Evolutionary conservation across 768 basidiomycete genomes (phyloP).

Genomic region (Leccinum uliginosum): DNA sequence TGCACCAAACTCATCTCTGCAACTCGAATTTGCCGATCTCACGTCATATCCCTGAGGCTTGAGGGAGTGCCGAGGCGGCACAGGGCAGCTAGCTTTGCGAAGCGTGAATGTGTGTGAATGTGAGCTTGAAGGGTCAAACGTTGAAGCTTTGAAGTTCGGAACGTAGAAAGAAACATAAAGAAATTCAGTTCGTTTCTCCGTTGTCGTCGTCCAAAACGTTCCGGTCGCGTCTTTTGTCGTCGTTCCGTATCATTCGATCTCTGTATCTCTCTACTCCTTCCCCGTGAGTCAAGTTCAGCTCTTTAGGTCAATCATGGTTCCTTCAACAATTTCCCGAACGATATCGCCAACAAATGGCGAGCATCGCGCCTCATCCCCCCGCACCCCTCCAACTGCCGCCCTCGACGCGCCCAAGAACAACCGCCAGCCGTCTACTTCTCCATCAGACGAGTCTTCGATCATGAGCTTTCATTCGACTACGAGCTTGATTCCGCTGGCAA

Average conservation of each 20-base stretch:
- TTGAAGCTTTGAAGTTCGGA: conserved; percentile 24
- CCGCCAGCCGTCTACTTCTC: conserved; percentile 32
- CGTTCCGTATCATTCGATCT: not conserved
- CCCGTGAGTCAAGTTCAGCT: conserved; percentile 11
- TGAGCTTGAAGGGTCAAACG: no score
- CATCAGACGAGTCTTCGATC: conserved; percentile 44
- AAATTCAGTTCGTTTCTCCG: conserved; percentile 16
- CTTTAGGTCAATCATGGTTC: conserved; percentile 16
- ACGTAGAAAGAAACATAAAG: conserved; percentile 22
- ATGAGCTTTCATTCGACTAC: conserved; percentile 48
- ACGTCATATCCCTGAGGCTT: no score
- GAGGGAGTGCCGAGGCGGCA: no score
- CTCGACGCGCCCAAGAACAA: conserved; percentile 30
- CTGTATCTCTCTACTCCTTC: not conserved
- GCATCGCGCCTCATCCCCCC: conserved; percentile 28
- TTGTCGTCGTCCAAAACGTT: conserved; percentile 13
- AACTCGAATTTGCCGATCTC: no score
- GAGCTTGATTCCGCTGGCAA: conserved; percentile 43
- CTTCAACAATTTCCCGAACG: conserved; percentile 17
- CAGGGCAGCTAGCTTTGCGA: no score
- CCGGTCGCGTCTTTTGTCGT: conserved; percentile 16
- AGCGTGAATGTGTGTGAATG: no score
- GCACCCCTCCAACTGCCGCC: conserved; percentile 24
- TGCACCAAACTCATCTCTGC: no score
- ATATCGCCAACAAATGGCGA: conserved; percentile 30